Evolutionary conservation across 306 rosid genomes (phyloP), one percentile per base, ranked within the genome.

Genomic region (Cucumis cinereus): DNA sequence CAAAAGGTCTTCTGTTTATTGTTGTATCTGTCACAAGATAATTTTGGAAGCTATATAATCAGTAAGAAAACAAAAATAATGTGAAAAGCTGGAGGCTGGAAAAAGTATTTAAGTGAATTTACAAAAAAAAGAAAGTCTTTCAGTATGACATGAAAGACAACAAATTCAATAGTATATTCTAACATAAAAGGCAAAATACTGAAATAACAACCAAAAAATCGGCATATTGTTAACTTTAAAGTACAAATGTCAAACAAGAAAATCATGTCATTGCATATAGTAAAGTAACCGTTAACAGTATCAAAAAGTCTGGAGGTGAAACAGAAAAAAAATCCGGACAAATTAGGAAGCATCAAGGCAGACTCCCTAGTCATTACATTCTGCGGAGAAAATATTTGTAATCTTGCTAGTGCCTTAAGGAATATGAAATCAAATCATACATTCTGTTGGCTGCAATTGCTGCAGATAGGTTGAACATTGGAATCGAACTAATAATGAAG

Each of bases 381-480:
- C 15, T 68, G 53, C 54, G 20, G 52, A 36, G 6, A 38, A 66
- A 67, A 41, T 40, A 41, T 67, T 68, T 20, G 35, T 23, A 68
- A 41, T 20, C 33, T 24, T n/a, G n/a, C 54, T n/a, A 68, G 35
- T 41, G 45, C 16, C 74, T 38, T 68, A 68, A 41, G 23, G 54
- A 68, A 68, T 41, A 41, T 43, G 74, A 20, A 24, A 79, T 72
- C 68, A 66, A 58, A 15, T 76, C 94, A 70, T 82, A 91, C 98
- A 93, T 91, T 91, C 98, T 86, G 73, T 49, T 85, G 24, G 90
- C 91, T 76, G 94, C 92, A 83, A 91, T 33, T 79, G 98, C 90
- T 24, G 98, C 97, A 79, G 98, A 91, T 78, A 93, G 80, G 83
- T 93, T 93, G 87, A 93, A 91, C 59, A 93, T 82, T 84, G 98